A percentile compares a stretch with the other conserved stretches of the same genome.
Conservation (phyloP, 257 asterid genomes). For the Forsythia suspensa region DNA sequence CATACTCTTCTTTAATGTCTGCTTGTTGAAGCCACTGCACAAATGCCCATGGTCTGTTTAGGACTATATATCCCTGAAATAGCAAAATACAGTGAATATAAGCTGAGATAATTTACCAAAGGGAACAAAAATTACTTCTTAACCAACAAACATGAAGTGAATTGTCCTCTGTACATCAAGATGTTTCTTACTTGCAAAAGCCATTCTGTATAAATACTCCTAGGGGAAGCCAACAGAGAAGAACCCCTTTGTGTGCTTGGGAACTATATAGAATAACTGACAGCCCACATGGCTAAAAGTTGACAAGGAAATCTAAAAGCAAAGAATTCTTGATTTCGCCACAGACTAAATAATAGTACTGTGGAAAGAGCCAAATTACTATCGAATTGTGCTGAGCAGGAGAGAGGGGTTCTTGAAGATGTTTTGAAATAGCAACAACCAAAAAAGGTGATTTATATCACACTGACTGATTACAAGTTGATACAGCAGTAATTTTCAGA, state of each 20-base stretch:
- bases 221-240: not conserved
- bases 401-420: not conserved
- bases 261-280: constrained; percentile 4
- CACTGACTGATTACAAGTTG: not conserved
- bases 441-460: not conserved
- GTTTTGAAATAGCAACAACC: not conserved
- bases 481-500: not conserved
- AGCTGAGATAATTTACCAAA: constrained; percentile 16
- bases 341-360: not conserved
- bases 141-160: not conserved
- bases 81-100: constrained; percentile 20
- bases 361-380: not conserved
- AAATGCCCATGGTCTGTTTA: constrained; percentile 98
- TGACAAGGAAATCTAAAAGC: not conserved
- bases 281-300: not conserved
- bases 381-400: not conserved
- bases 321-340: not conserved
- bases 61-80: constrained; percentile 91
- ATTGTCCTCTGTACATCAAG: not conserved
- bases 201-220: not conserved
- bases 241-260: not conserved
- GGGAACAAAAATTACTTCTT: not conserved
- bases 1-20: constrained; percentile 86
- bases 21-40: constrained; percentile 99
- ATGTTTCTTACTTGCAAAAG: constrained; percentile 4